Percentiles rank a stretch among this genome's conserved stretches.
These are phyloP conservation scores for Lentinula aciculospora DNA, from an alignment of 768 basidiomycete species.

Conservation along the genomic window DNA sequence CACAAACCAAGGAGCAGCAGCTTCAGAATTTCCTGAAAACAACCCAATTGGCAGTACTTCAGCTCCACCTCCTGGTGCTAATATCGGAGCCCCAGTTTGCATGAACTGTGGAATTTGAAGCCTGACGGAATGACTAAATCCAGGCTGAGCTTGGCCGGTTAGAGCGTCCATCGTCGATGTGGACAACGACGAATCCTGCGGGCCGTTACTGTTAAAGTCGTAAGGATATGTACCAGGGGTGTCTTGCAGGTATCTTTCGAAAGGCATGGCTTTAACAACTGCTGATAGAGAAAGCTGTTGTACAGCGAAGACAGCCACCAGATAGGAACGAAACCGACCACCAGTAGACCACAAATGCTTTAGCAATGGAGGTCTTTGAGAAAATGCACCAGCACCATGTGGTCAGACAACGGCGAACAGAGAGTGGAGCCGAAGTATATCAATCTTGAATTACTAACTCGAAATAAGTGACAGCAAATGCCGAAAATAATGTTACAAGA, in stretches of 20 bases:
- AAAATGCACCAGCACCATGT: background rate
- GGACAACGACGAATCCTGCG: slow-evolving; percentile 1
- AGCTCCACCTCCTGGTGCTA: slow-evolving; percentile 69
- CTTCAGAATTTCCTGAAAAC: slow-evolving; percentile 16
- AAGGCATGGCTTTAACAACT: slow-evolving; percentile 28
- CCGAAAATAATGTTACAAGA: background rate
- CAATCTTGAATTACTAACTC: background rate
- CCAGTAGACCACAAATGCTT: background rate
- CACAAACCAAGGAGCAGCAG: slow-evolving; percentile 44
- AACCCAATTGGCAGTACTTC: slow-evolving; percentile 26
- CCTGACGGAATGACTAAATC: background rate
- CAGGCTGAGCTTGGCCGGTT: background rate
- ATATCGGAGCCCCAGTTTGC: slow-evolving; percentile 47
- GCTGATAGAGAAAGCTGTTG: no score
- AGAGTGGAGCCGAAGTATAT: background rate
- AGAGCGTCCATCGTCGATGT: background rate
- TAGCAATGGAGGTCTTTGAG: background rate
- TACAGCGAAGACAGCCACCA: no score
- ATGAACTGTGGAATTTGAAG: slow-evolving; percentile 69
- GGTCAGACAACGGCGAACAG: background rate
- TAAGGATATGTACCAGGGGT: slow-evolving; percentile 12
- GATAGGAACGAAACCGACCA: background rate
- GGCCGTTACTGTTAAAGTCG: slow-evolving; percentile 7
- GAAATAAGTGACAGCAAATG: background rate
- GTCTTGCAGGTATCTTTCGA: slow-evolving; percentile 32